Evolutionary conservation across 1,139 yeast genomes (phyloP), one percentile per base, ranked within the genome.

Genomic region (Magnusiomyces ingens): DNA sequence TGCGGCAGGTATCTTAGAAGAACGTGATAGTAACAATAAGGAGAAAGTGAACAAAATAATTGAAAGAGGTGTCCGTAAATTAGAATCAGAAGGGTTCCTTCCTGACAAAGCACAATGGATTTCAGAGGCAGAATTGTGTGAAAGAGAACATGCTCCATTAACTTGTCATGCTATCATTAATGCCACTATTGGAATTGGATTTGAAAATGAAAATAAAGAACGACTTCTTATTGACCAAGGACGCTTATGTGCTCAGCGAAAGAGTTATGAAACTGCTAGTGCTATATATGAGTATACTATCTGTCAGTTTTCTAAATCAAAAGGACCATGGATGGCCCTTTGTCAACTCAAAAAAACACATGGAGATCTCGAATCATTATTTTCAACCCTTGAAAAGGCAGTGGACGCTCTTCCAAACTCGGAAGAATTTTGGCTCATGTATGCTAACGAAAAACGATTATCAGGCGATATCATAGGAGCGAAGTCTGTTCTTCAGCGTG

Each of bases 1-100:
- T 1, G 75, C 84, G 0, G 91, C 90, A 1, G 77, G 82, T 1
- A 78, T 82, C 56, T 65, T 89, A 15, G 95, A 89, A 67, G 95
- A 88, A 63, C 73, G 77, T 51, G 64, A 66, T 0, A 68, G 75
- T 1, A 71, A 67, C 6, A 70, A 72, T 22, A 76, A 76, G 53
- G 61, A 77, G 1, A 77, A 76, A 56, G 71, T 82, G 22, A 66
- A 62, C 6, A 73, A 70, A 54, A 62, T 84, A 46, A 64, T 87
- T 50, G 70, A 67, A 8, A 79, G 79, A 57, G 91, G 86, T 4
- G 70, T 81, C 19, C 69, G 74, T 41, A 79, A 80, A 49, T 65
- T 74, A 29, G 66, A 66, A 10, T 60, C 60, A 0, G 61, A 65
- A 22, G 66, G 67, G 1, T 67, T 66, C 10, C 55, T 64, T 19